Evolutionary conservation across 1,139 yeast genomes (phyloP).

Genomic region (Lodderomyces parapsilosis): DNA sequence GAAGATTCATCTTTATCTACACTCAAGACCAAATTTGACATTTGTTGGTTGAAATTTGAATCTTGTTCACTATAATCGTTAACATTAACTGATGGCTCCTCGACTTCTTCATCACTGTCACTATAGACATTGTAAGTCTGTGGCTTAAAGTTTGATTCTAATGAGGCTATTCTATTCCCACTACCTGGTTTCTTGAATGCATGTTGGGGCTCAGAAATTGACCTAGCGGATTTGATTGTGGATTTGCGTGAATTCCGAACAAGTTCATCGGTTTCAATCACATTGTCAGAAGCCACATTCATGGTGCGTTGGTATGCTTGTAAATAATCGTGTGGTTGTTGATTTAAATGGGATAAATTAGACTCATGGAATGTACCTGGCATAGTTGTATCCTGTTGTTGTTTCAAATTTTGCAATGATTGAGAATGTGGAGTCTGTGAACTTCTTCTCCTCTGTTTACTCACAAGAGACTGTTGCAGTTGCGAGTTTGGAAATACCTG

Average conservation of each 20-base stretch:
- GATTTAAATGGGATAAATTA: constrained; percentile 4
- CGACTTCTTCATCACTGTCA: constrained; percentile 11
- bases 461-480: background rate
- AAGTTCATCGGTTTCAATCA: constrained; percentile 20
- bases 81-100: background rate
- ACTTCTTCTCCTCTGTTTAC: background rate
- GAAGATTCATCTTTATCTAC: constrained; percentile 6
- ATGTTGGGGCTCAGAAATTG: constrained; percentile 34
- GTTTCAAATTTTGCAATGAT: constrained; percentile 9
- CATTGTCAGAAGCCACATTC: constrained; percentile 8
- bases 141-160: constrained; percentile 28
- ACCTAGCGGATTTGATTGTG: constrained; percentile 36
- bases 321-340: constrained; percentile 13
- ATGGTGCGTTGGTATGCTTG: constrained; percentile 13
- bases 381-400: constrained; percentile 1
- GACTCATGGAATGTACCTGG: background rate
- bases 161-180: constrained; percentile 22
- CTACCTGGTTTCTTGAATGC: constrained; percentile 3
- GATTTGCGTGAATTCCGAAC: constrained; percentile 32
- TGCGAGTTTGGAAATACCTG: constrained; percentile 4
- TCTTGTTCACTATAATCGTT: background rate
- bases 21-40: constrained; percentile 1
- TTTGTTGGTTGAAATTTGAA: background rate
- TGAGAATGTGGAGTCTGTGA: constrained; percentile 2
- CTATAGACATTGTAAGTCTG: constrained; percentile 15